Conservation (phyloP, 805 yeast genomes). For the Hanseniaspora thailandica region DNA sequence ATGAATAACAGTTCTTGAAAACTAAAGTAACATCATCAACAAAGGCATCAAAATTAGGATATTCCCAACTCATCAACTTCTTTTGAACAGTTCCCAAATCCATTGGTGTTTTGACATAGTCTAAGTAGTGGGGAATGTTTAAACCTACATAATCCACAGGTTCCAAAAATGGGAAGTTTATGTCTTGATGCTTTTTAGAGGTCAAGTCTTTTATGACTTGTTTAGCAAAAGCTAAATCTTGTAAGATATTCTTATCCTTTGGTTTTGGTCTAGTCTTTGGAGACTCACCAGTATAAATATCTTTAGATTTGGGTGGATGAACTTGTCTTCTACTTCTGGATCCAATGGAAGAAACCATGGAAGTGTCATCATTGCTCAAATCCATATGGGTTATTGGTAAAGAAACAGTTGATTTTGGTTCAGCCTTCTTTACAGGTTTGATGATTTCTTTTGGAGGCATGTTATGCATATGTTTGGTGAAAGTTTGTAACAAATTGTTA, state of each 20-base stretch:
- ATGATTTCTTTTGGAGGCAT: conserved; percentile 60
- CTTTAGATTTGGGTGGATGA: conserved; percentile 92
- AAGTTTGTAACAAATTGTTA: conserved; percentile 75
- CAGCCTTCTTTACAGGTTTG: conserved; percentile 16
- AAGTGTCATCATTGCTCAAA: conserved; percentile 32
- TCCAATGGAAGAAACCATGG: conserved; percentile 63
- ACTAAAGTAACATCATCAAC: conserved; percentile 72
- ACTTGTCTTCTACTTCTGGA: conserved; percentile 87
- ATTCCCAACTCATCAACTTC: conserved; percentile 74
- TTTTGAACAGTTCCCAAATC: conserved; percentile 76
- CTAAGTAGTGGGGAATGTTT: conserved; percentile 81
- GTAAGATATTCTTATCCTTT: conserved; percentile 78
- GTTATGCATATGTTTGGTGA: conserved; percentile 83
- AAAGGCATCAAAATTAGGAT: conserved; percentile 79
- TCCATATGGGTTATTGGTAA: conserved; percentile 10
- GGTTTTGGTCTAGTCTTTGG: conserved; percentile 41
- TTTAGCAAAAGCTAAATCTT: conserved; percentile 77
- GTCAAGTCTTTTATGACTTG: conserved; percentile 69
- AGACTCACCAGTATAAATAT: conserved; percentile 71
- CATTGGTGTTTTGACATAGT: conserved; percentile 85
- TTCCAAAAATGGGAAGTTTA: conserved; percentile 78
- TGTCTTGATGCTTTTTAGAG: conserved; percentile 71
- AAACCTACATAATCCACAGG: conserved; percentile 95
- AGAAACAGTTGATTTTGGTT: conserved; percentile 12
- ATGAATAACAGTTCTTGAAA: conserved; percentile 77